phyloP scores from a whole-genome alignment of 2,329 filamentous ascomycete species.

The Venturia carpophila region DNA sequence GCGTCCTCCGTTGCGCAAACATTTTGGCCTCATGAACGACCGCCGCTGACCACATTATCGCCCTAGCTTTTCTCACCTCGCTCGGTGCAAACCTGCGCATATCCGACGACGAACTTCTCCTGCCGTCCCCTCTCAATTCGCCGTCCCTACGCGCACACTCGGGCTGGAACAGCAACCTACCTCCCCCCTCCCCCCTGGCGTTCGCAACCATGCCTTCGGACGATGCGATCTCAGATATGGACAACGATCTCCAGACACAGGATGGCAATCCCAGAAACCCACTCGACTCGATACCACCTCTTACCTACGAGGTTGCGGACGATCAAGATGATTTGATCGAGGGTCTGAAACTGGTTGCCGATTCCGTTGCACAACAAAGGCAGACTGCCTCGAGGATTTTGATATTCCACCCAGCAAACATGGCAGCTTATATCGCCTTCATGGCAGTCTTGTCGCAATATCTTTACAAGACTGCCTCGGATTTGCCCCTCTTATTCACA shows the following conservation, averaged over 20 bases:
- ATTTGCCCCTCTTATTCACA: conserved; percentile 49
- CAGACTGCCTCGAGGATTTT: conserved; percentile 57
- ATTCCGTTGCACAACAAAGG: conserved; percentile 75
- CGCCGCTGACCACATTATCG: conserved; percentile 18
- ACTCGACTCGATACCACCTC: conserved; percentile 52
- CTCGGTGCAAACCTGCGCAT: conserved; percentile 73
- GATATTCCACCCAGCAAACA: conserved; percentile 51
- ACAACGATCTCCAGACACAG: conserved; percentile 23
- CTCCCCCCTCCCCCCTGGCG: conserved; percentile 29
- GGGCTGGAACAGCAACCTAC: conserved; percentile 31
- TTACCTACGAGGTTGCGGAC: conserved; percentile 50
- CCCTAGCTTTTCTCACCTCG: conserved; percentile 70
- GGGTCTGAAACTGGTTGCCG: conserved; percentile 66
- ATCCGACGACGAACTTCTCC: conserved; percentile 32
- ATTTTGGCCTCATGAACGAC: conserved; percentile 3
- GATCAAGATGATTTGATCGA: conserved; percentile 54
- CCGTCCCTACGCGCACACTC: conserved; percentile 10
- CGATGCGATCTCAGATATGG: conserved; percentile 23
- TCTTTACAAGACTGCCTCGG: conserved; percentile 36
- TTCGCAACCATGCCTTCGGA: conserved; percentile 30
- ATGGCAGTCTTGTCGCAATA: conserved; percentile 34
- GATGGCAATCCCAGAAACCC: conserved; percentile 23
- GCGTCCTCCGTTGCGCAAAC: not conserved
- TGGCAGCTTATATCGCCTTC: conserved; percentile 34
- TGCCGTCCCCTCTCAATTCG: conserved; percentile 20